Evolutionary conservation across 2,329 filamentous ascomycete species (phyloP).

Genomic region (Penicillium sp.): DNA sequence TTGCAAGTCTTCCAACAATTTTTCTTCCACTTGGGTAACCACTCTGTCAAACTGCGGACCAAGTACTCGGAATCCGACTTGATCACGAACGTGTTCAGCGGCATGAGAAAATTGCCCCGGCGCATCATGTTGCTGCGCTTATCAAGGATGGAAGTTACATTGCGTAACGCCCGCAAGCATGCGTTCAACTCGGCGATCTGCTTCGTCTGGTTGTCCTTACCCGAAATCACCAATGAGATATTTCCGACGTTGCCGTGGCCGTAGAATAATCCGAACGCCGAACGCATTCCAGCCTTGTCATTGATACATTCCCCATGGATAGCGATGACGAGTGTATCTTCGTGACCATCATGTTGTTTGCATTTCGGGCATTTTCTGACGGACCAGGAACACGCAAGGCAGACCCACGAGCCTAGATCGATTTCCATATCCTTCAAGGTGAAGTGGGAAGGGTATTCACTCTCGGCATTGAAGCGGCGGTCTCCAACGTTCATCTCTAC

Average conservation of each 20-base stretch:
- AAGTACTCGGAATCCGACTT: constrained; percentile 39
- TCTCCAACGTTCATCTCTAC: neutral
- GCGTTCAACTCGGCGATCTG: constrained; percentile 23
- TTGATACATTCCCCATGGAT: constrained; percentile 3
- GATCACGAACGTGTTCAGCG: constrained; percentile 22
- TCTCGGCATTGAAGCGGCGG: neutral
- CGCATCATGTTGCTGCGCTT: neutral
- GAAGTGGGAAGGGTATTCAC: constrained; percentile 3
- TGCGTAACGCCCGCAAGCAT: constrained; percentile 15
- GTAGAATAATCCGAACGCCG: constrained; percentile 16
- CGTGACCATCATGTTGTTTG: constrained; percentile 9
- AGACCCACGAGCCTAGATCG: constrained; percentile 8
- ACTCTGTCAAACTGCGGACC: constrained; percentile 33
- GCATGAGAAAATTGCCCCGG: neutral
- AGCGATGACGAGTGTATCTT: constrained; percentile 7
- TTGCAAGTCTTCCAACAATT: constrained; percentile 29
- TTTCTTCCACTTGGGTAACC: constrained; percentile 33
- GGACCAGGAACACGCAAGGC: constrained; percentile 10
- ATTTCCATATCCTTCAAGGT: constrained; percentile 8
- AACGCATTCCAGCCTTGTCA: neutral
- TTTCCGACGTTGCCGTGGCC: constrained; percentile 13
- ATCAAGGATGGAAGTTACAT: neutral
- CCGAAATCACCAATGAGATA: constrained; percentile 1
- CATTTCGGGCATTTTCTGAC: constrained; percentile 9
- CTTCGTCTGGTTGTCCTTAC: constrained; percentile 10